Evolutionary conservation across 345 rosid genomes (phyloP).

Genomic region (Rhodamnia argentea): DNA sequence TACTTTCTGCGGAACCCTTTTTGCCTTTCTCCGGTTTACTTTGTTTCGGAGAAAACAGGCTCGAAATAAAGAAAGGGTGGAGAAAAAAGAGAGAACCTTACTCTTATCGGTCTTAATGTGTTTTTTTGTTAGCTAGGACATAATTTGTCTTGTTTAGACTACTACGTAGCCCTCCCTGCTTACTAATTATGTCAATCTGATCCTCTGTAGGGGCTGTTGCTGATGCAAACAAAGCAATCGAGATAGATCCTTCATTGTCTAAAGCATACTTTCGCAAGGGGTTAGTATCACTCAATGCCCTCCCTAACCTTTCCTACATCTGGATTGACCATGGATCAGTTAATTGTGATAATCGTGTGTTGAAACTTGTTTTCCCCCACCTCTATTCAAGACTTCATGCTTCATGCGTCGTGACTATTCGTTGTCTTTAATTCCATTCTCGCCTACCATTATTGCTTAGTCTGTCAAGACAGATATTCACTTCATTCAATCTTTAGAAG

Average conservation of each 20-base stretch:
- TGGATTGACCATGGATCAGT: not conserved
- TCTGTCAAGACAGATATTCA: too few species aligned
- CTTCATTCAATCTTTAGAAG: not conserved
- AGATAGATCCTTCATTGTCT: constrained; percentile 54
- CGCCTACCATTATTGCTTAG: too few species aligned
- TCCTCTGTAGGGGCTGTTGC: constrained; percentile 69
- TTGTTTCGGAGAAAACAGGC: not conserved
- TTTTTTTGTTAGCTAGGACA: not conserved
- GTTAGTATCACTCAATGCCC: constrained; percentile 21
- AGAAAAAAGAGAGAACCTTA: not conserved
- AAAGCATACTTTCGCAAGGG: constrained; percentile 85
- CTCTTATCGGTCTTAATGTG: too few species aligned
- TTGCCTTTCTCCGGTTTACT: not conserved
- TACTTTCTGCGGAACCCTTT: not conserved
- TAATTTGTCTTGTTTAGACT: not conserved
- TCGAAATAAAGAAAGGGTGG: not conserved
- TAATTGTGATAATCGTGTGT: not conserved
- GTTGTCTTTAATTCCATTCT: not conserved
- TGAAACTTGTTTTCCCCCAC: not conserved
- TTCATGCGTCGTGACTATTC: not conserved
- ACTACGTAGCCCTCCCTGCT: not conserved
- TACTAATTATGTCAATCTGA: not conserved
- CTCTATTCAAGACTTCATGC: not conserved
- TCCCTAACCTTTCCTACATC: not conserved
- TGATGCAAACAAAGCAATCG: constrained; percentile 71